Evolutionary conservation across 805 yeast species (phyloP), one percentile per base, ranked within the genome.

Genomic region (Sugiyamaella valdiviana): DNA sequence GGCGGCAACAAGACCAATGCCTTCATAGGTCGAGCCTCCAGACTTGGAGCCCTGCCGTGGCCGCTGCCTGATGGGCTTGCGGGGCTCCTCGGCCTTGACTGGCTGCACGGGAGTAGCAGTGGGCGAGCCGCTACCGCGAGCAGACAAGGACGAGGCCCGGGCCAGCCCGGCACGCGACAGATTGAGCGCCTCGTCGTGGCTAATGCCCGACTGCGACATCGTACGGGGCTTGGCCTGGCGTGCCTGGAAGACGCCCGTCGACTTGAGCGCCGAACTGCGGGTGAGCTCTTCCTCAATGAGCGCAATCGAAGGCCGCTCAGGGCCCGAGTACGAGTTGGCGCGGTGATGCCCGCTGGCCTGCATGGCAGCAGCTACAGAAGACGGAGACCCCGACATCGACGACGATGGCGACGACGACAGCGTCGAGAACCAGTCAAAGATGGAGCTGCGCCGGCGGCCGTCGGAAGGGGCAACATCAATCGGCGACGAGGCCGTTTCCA

Each of bases 141-240:
- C 9, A 12, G 32, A 26, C 2, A 26, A n/a, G n/a, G 44, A 41
- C 21, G 39, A 14, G 16, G 51, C 48, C 15, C 50, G 23, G n/a
- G 40, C 36, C 38, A 42, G 21, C 12, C 42, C 42, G 4, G 68
- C 67, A 10, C 70, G 57, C 9, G 67, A 58, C 42, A 65, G 57
- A 55, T 66, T 66, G 48, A 66, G 55, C 9, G 70, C 70, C 46
- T 66, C 70, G 49, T 66, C 70, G 22, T 63, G 63, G 15, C 65
- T 46, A 29, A 58, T 55, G 26, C 58, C 46, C 9, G 63, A 54
- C 12, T 58, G 56, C 2, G 65, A 61, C 43, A 58, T 55, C 32
- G 53, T 49, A 10, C 63, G 54, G 15, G 53, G 52, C 20, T 53
- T 46, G 36, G 32, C 19, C 36, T 24, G 36, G 26, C 42, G 24